A percentile compares a stretch with the other conserved stretches of the same genome.
Conservation (phyloP, 2,329 filamentous ascomycete species). For the Knufia fluminis region DNA sequence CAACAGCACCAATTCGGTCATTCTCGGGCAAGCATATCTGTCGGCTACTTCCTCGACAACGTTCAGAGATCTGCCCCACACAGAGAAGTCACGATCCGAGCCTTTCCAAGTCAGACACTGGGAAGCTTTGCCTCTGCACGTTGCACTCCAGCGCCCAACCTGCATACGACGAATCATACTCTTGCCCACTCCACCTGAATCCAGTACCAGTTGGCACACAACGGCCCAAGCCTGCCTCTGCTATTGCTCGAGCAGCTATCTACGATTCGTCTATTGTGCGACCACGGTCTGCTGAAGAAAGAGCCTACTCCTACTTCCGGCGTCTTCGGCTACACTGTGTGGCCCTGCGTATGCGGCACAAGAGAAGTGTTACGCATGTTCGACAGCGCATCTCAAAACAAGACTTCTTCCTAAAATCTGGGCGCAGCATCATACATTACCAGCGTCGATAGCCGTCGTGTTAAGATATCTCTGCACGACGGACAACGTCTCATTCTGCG, state of each 20-base stretch:
- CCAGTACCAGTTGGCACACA: background rate
- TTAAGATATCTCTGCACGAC: background rate
- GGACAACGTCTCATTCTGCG: background rate
- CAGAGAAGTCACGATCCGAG: background rate
- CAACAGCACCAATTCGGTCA: background rate
- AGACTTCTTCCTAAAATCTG: constrained; percentile 1
- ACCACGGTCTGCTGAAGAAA: background rate
- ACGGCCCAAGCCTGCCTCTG: background rate
- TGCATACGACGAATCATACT: background rate
- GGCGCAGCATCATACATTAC: constrained; percentile 2
- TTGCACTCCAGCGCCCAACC: background rate
- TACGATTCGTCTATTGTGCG: constrained; percentile 3
- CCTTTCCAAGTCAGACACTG: background rate
- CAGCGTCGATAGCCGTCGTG: background rate
- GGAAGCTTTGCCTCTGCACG: background rate
- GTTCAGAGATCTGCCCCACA: background rate
- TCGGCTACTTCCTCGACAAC: background rate
- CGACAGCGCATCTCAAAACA: background rate
- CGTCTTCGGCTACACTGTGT: background rate
- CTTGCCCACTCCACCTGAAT: background rate
- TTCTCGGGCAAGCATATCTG: background rate
- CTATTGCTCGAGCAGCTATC: background rate
- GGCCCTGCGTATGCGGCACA: constrained; percentile 7
- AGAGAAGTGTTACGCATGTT: background rate
- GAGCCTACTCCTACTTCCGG: background rate